Evolutionary conservation across 345 rosid species (phyloP).

Genomic region (Adansonia digitata): DNA sequence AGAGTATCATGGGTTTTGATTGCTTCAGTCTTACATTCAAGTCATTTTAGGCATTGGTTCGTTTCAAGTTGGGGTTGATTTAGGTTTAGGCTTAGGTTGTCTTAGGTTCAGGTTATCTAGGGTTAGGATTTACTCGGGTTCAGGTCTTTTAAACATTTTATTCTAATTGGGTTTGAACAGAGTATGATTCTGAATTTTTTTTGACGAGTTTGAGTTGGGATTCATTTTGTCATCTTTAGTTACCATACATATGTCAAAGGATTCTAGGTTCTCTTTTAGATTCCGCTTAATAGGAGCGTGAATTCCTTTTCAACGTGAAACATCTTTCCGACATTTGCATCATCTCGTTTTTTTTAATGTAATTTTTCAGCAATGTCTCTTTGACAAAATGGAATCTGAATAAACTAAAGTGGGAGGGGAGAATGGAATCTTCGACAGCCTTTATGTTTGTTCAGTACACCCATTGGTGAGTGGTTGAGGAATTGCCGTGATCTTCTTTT

Average conservation of each 20-base stretch:
- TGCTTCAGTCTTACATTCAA: too few relatives aligned
- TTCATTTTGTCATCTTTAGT: not conserved
- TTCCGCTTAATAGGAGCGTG: not conserved
- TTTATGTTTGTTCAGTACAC: not conserved
- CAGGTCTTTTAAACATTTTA: not conserved
- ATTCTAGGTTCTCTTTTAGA: not conserved
- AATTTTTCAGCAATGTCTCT: not conserved
- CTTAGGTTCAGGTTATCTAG: not conserved
- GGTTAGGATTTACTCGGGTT: not conserved
- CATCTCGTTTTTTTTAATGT: not conserved
- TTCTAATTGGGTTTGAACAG: not conserved
- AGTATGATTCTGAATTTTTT: not conserved
- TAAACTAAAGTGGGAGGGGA: not conserved
- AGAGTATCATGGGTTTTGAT: not conserved
- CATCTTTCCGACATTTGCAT: not conserved
- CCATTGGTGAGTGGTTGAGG: not conserved
- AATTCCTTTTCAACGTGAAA: not conserved
- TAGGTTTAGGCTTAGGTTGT: not conserved
- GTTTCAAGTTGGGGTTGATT: not conserved
- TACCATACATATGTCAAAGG: not conserved
- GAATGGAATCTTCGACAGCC: not conserved
- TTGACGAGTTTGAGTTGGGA: not conserved
- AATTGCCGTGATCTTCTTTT: not conserved
- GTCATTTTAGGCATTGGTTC: too few relatives aligned
- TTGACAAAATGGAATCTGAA: not conserved